Percentiles rank a stretch among this genome's conserved stretches.
Evolutionary conservation across 306 rosid genomes (phyloP).

Genomic region (Corylus avellana): DNA sequence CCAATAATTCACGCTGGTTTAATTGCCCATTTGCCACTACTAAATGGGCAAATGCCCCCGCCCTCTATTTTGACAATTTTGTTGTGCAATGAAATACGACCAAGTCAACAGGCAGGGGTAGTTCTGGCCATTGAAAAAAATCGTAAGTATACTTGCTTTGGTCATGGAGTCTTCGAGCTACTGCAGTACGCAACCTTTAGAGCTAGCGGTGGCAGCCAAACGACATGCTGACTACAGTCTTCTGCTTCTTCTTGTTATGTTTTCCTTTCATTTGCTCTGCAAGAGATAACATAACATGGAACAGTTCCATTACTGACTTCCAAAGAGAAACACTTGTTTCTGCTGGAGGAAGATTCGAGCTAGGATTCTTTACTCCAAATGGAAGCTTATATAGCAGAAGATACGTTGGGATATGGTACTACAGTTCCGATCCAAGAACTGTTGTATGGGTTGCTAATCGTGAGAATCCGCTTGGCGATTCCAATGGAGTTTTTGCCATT

Average conservation of each 20-base stretch:
- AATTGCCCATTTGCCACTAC: no score
- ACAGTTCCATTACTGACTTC: not conserved
- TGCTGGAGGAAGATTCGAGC: constrained; percentile 15
- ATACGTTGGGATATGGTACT: constrained; percentile 52
- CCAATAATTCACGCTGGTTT: no score
- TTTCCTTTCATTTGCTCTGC: not conserved
- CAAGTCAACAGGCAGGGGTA: no score
- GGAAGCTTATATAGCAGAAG: not conserved
- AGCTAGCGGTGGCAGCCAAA: no score
- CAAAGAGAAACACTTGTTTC: constrained; percentile 31
- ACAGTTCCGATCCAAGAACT: not conserved
- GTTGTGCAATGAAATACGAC: no score
- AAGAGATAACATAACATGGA: not conserved
- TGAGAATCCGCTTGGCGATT: not conserved
- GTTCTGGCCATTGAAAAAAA: no score
- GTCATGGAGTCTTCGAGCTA: no score
- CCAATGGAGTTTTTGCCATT: constrained; percentile 25
- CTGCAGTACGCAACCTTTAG: no score
- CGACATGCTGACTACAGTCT: no score
- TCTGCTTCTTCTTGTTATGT: constrained; percentile 1
- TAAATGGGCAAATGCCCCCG: no score
- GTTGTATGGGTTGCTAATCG: constrained; percentile 61
- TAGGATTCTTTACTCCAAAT: constrained; percentile 41
- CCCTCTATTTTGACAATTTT: no score
- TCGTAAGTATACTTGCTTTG: not conserved